These are phyloP conservation scores for Ambrosiella beaveri DNA, from an alignment of 2,329 filamentous ascomycete species.

Conservation along the genomic window DNA sequence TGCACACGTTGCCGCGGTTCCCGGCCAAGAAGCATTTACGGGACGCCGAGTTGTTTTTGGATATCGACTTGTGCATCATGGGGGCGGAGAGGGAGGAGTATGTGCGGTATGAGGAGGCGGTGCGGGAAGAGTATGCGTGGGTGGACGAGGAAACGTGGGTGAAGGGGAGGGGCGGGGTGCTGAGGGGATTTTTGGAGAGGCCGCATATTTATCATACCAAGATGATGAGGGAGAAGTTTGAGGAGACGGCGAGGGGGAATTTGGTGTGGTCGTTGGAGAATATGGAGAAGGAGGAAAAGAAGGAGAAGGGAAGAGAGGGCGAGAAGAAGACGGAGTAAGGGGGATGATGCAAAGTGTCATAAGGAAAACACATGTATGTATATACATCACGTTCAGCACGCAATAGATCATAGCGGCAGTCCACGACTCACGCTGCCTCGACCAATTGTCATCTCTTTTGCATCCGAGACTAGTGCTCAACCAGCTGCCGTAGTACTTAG, in stretches of 20 bases:
- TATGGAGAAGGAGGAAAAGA: not conserved
- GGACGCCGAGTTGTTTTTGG: slow-evolving; percentile 12
- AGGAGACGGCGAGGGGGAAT: slow-evolving; percentile 2
- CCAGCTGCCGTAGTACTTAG: too few species aligned
- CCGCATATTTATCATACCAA: slow-evolving; percentile 8
- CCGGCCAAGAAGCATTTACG: not conserved
- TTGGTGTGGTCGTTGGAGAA: not conserved
- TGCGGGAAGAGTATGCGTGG: slow-evolving; percentile 12
- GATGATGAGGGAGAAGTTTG: slow-evolving; percentile 8
- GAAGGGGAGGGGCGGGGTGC: not conserved
- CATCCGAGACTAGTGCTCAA: too few species aligned
- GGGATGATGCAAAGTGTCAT: too few species aligned
- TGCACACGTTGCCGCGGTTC: slow-evolving; percentile 6
- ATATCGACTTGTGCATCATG: slow-evolving; percentile 10
- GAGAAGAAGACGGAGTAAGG: too few species aligned
- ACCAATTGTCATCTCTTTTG: too few species aligned
- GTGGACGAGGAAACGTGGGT: slow-evolving; percentile 6
- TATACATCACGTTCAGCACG: too few species aligned
- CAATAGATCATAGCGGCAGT: too few species aligned
- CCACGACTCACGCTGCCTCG: too few species aligned
- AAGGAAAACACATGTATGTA: too few species aligned
- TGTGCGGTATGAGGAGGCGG: slow-evolving; percentile 10
- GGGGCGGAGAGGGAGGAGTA: slow-evolving; percentile 6
- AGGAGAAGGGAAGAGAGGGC: too few species aligned
- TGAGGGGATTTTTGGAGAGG: slow-evolving; percentile 4